A percentile compares a stretch with the other conserved stretches of the same genome.
Evolutionary conservation across 305 asterid genomes (phyloP).

Genomic region (Solanum hybrid): DNA sequence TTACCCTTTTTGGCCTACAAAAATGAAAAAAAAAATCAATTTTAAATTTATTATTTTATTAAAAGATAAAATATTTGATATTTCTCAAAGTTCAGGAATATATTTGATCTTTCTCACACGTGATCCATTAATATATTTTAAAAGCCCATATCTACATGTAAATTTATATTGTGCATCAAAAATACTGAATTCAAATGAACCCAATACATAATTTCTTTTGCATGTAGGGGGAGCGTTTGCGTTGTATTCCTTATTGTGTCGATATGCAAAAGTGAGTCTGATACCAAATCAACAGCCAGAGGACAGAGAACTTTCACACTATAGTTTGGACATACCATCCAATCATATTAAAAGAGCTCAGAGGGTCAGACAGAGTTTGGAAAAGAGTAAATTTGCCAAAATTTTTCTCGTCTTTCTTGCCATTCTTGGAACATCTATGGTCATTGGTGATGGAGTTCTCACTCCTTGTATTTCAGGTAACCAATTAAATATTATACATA

Average conservation of each 20-base stretch:
- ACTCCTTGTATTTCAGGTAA: conserved; percentile 80
- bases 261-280: conserved; percentile 62
- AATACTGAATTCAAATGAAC: neutral
- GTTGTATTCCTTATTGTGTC: conserved; percentile 59
- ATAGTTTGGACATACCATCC: conserved; percentile 44
- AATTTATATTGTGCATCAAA: neutral
- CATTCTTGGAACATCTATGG: conserved; percentile 74
- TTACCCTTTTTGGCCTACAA: neutral
- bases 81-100: neutral
- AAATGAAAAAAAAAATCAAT: neutral
- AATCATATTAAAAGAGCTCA: conserved; percentile 39
- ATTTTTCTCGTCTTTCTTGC: conserved; percentile 39
- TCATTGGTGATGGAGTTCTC: conserved; percentile 77
- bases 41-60: neutral
- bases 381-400: conserved; percentile 42
- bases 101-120: neutral
- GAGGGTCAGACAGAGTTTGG: conserved; percentile 37
- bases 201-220: neutral
- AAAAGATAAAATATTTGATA: neutral
- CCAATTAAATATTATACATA: neutral
- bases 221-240: conserved; percentile 76
- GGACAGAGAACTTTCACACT: conserved; percentile 53
- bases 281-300: conserved; percentile 72
- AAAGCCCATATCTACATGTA: neutral
- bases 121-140: neutral